Percentiles rank a stretch among this genome's conserved stretches.
These are phyloP conservation scores for Handroanthus guayacan DNA, from an alignment of 257 asterid species.

Conservation along the genomic window DNA sequence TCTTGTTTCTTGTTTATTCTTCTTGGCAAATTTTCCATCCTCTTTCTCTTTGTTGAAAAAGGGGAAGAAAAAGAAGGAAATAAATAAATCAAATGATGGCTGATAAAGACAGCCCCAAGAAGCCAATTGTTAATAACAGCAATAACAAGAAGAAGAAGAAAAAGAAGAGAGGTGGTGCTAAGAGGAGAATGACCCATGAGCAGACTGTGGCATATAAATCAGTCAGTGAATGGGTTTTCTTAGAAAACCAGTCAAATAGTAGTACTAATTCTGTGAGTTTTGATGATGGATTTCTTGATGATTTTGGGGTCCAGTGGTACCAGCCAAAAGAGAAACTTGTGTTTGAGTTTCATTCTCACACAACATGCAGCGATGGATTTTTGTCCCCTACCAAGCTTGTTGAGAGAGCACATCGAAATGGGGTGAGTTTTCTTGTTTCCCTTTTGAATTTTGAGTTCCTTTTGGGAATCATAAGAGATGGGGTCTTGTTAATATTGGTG, in stretches of 20 bases:
- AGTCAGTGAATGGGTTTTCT: conserved; percentile 85
- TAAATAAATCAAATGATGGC: conserved; percentile 46
- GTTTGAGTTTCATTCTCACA: conserved; percentile 88
- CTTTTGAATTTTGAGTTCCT: neutral
- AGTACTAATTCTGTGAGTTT: conserved; percentile 27
- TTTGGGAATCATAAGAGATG: neutral
- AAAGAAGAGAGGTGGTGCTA: conserved; percentile 93
- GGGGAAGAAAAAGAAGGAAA: neutral
- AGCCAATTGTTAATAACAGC: conserved; percentile 37
- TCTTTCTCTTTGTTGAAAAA: neutral
- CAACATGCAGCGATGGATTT: conserved; percentile 91
- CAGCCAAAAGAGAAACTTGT: conserved; percentile 81
- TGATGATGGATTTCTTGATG: conserved; percentile 54
- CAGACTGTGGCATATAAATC: conserved; percentile 85
- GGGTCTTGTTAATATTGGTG: conserved; percentile 1
- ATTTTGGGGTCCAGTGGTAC: conserved; percentile 75
- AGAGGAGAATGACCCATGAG: conserved; percentile 83
- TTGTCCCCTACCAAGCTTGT: conserved; percentile 93
- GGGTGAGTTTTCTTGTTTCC: conserved; percentile 57
- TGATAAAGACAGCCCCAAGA: conserved; percentile 63
- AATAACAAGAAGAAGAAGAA: conserved; percentile 67
- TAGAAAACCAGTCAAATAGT: conserved; percentile 56
- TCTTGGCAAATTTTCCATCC: neutral
- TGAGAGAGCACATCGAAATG: conserved; percentile 93
- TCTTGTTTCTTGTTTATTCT: conserved; percentile 3